Evolutionary conservation across 1,284 basidiomycete species (phyloP).

Genomic region (Sanguinoderma infundibulare): DNA sequence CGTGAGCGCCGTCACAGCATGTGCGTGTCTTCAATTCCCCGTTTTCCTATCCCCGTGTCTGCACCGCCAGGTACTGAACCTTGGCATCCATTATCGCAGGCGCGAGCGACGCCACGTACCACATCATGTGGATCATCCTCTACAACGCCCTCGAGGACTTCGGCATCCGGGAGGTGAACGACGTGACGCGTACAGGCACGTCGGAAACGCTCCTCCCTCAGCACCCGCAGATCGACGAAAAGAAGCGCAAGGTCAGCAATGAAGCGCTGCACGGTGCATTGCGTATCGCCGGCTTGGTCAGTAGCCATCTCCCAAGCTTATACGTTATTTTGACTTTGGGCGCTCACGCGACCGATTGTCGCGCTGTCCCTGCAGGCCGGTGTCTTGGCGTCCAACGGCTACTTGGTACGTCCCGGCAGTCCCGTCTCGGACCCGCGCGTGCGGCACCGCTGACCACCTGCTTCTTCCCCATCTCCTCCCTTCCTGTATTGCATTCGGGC

Average conservation of each 20-base stretch:
- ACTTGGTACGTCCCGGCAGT: constrained; percentile 55
- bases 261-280: constrained; percentile 86
- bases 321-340: background rate
- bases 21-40: constrained; percentile 44
- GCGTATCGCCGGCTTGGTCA: constrained; percentile 83
- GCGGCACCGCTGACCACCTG: constrained; percentile 4
- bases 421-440: constrained; percentile 13
- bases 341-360: background rate
- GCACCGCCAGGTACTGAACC: constrained; percentile 5
- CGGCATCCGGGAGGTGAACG: constrained; percentile 76
- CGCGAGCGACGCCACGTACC: constrained; percentile 87
- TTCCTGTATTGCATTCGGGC: background rate
- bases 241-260: constrained; percentile 72
- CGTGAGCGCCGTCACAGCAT: constrained; percentile 76
- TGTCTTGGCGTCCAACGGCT: constrained; percentile 82
- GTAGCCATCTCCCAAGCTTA: constrained; percentile 30
- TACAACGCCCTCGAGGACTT: constrained; percentile 84
- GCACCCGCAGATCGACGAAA: constrained; percentile 58
- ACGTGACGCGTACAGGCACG: constrained; percentile 43
- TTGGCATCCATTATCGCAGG: constrained; percentile 47
- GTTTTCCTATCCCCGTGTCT: background rate
- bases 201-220: constrained; percentile 43
- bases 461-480: constrained; percentile 1
- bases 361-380: constrained; percentile 52
- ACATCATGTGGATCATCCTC: constrained; percentile 86